Percentiles rank a stretch among this genome's conserved stretches.
phyloP scores from a whole-genome alignment of 2,329 filamentous ascomycete species.

The Blumeria hordei region DNA sequence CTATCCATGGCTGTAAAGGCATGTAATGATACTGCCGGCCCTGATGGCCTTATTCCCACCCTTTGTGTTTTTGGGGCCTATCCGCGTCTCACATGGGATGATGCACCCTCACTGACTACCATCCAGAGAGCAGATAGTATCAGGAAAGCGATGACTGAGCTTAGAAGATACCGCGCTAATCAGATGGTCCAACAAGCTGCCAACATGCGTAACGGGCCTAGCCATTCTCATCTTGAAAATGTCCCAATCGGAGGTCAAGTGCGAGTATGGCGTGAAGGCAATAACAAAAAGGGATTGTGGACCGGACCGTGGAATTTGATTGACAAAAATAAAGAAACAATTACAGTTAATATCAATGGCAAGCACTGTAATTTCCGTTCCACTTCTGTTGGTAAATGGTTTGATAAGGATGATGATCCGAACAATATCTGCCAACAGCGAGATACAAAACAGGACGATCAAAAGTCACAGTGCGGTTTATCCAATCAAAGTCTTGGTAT shows the following conservation, averaged over 20 bases:
- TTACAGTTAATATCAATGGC: no score
- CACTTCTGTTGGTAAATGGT: no score
- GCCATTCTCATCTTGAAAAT: not conserved
- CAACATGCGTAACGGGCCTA: not conserved
- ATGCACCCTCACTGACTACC: not conserved
- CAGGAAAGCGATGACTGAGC: slow-evolving; percentile 2
- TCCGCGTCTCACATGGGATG: not conserved
- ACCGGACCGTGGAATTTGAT: not conserved
- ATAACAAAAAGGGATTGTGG: not conserved
- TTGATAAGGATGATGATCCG: no score
- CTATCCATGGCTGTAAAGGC: slow-evolving; percentile 1
- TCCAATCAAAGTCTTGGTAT: no score
- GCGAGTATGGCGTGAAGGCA: slow-evolving; percentile 2
- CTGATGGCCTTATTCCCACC: not conserved
- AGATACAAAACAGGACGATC: no score
- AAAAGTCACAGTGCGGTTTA: no score
- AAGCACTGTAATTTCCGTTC: no score
- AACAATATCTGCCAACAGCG: no score
- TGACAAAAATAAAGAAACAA: not conserved
- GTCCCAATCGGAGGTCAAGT: slow-evolving; percentile 1
- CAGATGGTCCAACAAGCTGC: slow-evolving; percentile 1
- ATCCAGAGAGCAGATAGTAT: slow-evolving; percentile 1
- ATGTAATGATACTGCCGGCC: not conserved
- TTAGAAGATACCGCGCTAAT: slow-evolving; percentile 1
- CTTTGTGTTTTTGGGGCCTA: not conserved